Conservation (phyloP, 768 basidiomycete species). For the Mycena rosella region DNA sequence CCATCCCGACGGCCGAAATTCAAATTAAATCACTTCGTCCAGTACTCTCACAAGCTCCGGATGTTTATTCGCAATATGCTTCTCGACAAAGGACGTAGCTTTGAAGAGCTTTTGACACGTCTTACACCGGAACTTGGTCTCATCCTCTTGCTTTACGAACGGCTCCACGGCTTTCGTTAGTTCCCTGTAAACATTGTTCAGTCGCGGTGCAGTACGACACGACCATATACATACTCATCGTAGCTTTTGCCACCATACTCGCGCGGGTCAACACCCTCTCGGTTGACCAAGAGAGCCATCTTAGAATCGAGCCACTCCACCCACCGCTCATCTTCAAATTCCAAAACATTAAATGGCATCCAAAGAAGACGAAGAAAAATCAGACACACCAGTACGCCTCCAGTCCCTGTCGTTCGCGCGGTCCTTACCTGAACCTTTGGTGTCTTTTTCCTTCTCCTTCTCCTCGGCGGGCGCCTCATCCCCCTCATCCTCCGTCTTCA, state of each 20-base stretch:
- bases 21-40: conserved; percentile 74
- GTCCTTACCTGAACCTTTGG: conserved; percentile 41
- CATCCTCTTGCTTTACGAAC: conserved; percentile 94
- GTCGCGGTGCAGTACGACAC: conserved; percentile 6
- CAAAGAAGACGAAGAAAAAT: conserved; percentile 17
- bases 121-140: conserved; percentile 97
- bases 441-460: conserved; percentile 51
- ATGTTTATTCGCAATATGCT: conserved; percentile 97
- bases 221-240: conserved; percentile 74
- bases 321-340: conserved; percentile 87
- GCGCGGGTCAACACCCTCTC: conserved; percentile 83
- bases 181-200: conserved; percentile 66
- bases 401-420: conserved; percentile 53
- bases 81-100: conserved; percentile 96
- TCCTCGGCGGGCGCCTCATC: conserved; percentile 51
- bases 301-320: conserved; percentile 90
- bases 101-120: conserved; percentile 98
- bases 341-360: conserved; percentile 29
- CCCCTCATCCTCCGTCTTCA: conserved; percentile 54
- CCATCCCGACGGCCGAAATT: conserved; percentile 17
- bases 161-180: conserved; percentile 83
- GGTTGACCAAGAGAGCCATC: conserved; percentile 83
- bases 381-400: conserved; percentile 76
- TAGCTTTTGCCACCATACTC: conserved; percentile 91
- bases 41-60: conserved; percentile 85